Evolutionary conservation across 208 protist species (phyloP).

Genomic region (Wallacemonas sp.): DNA sequence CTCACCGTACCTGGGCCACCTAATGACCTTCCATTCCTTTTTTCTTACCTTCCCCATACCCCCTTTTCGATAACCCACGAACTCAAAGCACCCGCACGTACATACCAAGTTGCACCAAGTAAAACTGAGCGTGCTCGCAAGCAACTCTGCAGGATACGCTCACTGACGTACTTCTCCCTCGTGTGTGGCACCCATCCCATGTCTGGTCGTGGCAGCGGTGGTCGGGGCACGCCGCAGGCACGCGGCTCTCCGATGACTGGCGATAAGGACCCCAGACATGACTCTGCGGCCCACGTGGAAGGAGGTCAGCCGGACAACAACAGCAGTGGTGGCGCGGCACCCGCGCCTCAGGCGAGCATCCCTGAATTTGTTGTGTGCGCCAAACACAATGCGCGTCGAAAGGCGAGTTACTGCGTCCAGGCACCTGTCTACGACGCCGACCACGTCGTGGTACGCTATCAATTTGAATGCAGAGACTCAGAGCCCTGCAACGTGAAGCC

Average conservation of each 20-base stretch:
- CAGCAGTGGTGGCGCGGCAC: not conserved
- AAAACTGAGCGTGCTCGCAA: too few relatives aligned
- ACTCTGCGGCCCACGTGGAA: too few relatives aligned
- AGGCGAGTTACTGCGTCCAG: slow-evolving; percentile 44
- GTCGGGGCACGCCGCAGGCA: not conserved
- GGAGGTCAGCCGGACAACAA: too few relatives aligned
- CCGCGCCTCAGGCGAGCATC: not conserved
- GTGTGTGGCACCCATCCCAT: not conserved
- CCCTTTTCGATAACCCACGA: too few relatives aligned
- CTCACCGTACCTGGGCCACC: too few relatives aligned
- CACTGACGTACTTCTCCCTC: too few relatives aligned
- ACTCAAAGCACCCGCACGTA: too few relatives aligned
- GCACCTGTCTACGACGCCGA: slow-evolving; percentile 66
- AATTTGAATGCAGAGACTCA: slow-evolving; percentile 48
- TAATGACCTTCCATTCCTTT: too few relatives aligned
- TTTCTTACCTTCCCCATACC: too few relatives aligned
- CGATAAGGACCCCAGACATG: too few relatives aligned
- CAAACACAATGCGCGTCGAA: slow-evolving; percentile 45
- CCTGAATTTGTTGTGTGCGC: slow-evolving; percentile 51
- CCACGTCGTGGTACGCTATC: slow-evolving; percentile 51
- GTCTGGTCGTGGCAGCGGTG: not conserved
- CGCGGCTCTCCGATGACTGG: not conserved
- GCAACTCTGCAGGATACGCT: too few relatives aligned
- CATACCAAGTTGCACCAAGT: too few relatives aligned
- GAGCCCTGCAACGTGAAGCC: slow-evolving; percentile 20